Base-by-base conservation (phyloP, 2,329 filamentous ascomycete species). In the Mollisiaceae sp. region DNA sequence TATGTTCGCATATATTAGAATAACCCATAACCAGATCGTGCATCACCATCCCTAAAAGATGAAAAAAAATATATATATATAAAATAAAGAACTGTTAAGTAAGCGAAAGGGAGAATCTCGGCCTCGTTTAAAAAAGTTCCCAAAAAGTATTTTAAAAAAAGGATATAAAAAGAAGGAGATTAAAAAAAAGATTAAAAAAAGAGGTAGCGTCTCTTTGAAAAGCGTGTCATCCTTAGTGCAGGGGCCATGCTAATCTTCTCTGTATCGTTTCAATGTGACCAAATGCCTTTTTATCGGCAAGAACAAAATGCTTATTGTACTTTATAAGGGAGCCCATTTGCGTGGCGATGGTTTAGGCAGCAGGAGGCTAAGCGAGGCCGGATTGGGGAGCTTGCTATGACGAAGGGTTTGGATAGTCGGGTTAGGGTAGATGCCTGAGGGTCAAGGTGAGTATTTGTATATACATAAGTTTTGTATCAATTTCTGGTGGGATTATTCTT, bases 191-290 rank as follows among this genome's bases (percentile, higher is more conserved):
- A n/a, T 4, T 2, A 32, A 54, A 54, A 54, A 54, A 32, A 54
- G 11, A 18, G 14, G 24, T 54, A 54, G 50, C 50, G 32, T 54
- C 50, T 54, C 24, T 54, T 32, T 32, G 50, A 54, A 32, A 14
- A 54, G 24, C 50, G 50, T 54, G 50, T 54, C 38, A 41, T 41
- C 38, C n/a, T 54, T 54, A 54, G 50, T 54, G 50, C 86, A 89
- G 85, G 86, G 89, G 89, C 89, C 89, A 91, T 91, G 89, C 89
- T 91, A 91, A 89, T 89, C 86, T 89, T 89, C 87, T 89, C 86
- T 89, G 74, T 75, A 86, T 86, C 83, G 83, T 85, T 86, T 85
- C 83, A 86, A 87, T 83, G 84, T 86, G 84, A 86, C 84, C 45
- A 50, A 22, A n/a, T 50, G 45, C 45, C n/a, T 50, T 50, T 50